A percentile compares a stretch with the other conserved stretches of the same genome.
These are phyloP conservation scores for Gracilariopsis chorda DNA, from an alignment of 23 red algal species.

Conservation along the genomic window DNA sequence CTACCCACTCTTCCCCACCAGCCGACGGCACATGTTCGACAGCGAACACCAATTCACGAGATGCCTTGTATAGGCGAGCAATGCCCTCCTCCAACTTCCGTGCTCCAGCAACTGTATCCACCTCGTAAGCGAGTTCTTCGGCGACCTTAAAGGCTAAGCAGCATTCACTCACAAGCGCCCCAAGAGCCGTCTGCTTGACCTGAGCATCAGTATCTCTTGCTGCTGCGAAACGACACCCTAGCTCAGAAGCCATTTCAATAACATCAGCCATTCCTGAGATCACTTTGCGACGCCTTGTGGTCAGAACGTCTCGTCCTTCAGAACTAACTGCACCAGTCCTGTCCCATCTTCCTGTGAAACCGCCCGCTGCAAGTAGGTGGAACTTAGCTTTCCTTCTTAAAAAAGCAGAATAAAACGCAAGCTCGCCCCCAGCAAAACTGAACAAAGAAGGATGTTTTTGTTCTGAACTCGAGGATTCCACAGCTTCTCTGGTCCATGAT, in stretches of 20 bases:
- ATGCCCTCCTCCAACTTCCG: slow-evolving; percentile 35
- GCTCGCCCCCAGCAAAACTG: slow-evolving; percentile 60
- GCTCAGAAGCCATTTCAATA: slow-evolving; percentile 44
- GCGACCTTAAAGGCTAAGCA: slow-evolving; percentile 33
- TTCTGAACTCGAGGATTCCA: not conserved
- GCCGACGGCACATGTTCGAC: slow-evolving; percentile 59
- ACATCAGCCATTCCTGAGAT: slow-evolving; percentile 80
- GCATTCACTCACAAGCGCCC: slow-evolving; percentile 47
- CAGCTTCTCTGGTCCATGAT: slow-evolving; percentile 66
- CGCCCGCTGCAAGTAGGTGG: slow-evolving; percentile 56
- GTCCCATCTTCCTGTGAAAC: slow-evolving; percentile 66
- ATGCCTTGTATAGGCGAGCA: slow-evolving; percentile 24
- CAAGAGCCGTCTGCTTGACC: slow-evolving; percentile 49
- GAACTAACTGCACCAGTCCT: slow-evolving; percentile 28
- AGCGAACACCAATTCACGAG: slow-evolving; percentile 42
- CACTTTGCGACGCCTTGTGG: slow-evolving; percentile 58
- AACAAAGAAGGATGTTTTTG: slow-evolving; percentile 3
- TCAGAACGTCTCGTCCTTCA: slow-evolving; percentile 51
- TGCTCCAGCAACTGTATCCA: slow-evolving; percentile 24
- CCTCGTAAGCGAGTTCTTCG: slow-evolving; percentile 36
- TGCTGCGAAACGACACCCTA: slow-evolving; percentile 28
- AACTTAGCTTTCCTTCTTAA: slow-evolving; percentile 76
- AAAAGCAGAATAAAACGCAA: slow-evolving; percentile 64
- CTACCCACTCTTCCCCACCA: slow-evolving; percentile 50
- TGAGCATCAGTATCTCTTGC: slow-evolving; percentile 44